Percentiles rank a stretch among this genome's conserved stretches.
Conservation (phyloP, 1,284 basidiomycete species). For the Waitea zeae region DNA sequence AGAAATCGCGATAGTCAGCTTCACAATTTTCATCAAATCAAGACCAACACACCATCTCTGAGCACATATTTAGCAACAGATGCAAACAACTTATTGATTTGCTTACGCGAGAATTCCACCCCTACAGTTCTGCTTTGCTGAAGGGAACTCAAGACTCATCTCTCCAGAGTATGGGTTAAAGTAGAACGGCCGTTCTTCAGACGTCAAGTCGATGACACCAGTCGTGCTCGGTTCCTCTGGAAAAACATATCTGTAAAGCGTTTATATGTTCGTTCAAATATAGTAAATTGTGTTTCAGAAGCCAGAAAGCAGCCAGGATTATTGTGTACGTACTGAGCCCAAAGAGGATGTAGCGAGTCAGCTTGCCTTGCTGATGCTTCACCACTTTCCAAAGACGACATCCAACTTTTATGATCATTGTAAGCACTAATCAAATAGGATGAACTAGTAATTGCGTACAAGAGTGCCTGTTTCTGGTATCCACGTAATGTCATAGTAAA, state of each 20-base stretch:
- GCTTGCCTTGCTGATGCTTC: conserved; percentile 52
- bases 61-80: too few relatives aligned
- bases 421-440: conserved; percentile 1
- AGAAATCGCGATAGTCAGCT: too few relatives aligned
- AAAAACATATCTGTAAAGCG: conserved; percentile 63
- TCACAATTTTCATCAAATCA: too few relatives aligned
- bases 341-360: conserved; percentile 79
- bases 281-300: conserved; percentile 1
- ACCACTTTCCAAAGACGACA: conserved; percentile 76
- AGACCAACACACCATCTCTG: too few relatives aligned
- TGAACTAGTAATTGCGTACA: conserved; percentile 19
- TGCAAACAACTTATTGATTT: too few relatives aligned
- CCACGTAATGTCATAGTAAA: conserved; percentile 71
- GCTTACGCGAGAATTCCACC: conserved; percentile 84
- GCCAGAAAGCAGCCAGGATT: background rate
- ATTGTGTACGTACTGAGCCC: conserved; percentile 62
- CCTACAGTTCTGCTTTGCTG: conserved; percentile 58
- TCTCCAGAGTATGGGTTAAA: conserved; percentile 95
- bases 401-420: conserved; percentile 47
- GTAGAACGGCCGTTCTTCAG: conserved; percentile 60
- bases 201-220: conserved; percentile 52
- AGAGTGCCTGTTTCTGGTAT: conserved; percentile 91
- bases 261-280: too few relatives aligned
- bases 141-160: conserved; percentile 76
- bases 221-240: conserved; percentile 34